Percentiles rank a stretch among this genome's conserved stretches.
phyloP scores from a whole-genome alignment of 768 basidiomycete genomes.

The Rossbeevera mucosa region DNA sequence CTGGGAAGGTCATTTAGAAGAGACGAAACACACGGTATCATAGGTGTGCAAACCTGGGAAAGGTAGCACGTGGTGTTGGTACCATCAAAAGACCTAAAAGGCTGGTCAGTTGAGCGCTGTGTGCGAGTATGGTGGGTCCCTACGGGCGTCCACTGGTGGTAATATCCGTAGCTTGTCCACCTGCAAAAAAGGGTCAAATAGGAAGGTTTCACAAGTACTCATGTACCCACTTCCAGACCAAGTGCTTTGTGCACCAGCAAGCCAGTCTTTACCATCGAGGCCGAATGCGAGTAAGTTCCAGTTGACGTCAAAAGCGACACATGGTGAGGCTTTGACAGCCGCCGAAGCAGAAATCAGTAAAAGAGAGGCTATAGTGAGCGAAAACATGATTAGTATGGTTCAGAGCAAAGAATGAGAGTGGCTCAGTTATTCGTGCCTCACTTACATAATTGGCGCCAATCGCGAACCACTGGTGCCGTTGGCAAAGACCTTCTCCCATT shows the following conservation, averaged over 20 bases:
- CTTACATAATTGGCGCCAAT: slow-evolving; percentile 1
- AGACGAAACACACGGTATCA: not conserved
- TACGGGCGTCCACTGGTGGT: slow-evolving; percentile 76
- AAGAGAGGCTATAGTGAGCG: slow-evolving; percentile 51
- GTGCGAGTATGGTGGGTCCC: slow-evolving; percentile 25
- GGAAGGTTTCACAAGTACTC: not conserved
- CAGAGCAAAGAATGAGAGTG: not conserved
- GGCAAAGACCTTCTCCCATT: not conserved
- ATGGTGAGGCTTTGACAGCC: slow-evolving; percentile 43
- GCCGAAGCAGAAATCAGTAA: slow-evolving; percentile 37
- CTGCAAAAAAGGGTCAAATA: slow-evolving; percentile 14
- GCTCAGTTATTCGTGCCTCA: not conserved
- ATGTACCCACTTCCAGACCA: slow-evolving; percentile 57
- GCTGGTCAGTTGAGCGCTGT: not conserved
- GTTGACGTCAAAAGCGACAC: slow-evolving; percentile 71
- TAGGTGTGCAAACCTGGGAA: slow-evolving; percentile 45
- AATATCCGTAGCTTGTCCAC: slow-evolving; percentile 52
- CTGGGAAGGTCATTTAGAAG: slow-evolving; percentile 34
- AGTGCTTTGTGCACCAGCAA: slow-evolving; percentile 62
- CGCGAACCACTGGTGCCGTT: no score
- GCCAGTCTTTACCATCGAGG: slow-evolving; percentile 79
- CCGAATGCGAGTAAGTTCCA: slow-evolving; percentile 89
- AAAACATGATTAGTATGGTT: slow-evolving; percentile 29
- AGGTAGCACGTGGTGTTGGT: slow-evolving; percentile 66
- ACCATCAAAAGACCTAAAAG: slow-evolving; percentile 58